Evolutionary conservation across 352 stramenopile genomes (phyloP), one percentile per base, ranked within the genome.

Genomic region (Phytopythium boreale): DNA sequence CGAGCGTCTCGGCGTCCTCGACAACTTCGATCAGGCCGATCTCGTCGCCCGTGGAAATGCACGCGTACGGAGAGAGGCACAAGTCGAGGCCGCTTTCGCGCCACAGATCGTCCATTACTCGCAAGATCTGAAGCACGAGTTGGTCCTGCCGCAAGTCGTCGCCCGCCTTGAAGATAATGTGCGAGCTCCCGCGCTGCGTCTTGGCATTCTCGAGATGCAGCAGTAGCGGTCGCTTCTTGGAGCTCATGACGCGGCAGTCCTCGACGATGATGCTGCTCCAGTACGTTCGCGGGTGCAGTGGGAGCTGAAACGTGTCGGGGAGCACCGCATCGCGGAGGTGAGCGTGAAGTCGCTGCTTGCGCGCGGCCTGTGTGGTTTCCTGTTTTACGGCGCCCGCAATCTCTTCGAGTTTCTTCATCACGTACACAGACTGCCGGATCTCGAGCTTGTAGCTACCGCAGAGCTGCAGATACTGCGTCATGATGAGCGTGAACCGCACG

Each of bases 61-160:
- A 97, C 20, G 88, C 76, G 67, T 98, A 98, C 0, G 90, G 81
- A 2, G 75, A 82, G 1, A 98, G 70, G 34, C 88, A 89, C 1
- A 98, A 67, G 46, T 98, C 88, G 14, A 98, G 69, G 0, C 68
- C 84, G 20, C 88, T 80, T 36, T 92, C 83, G 36, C 90, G 79
- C 90, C 92, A 98, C 4, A 98, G 62, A 27, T 90, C 76, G 62
- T 98, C 89, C 89, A 98, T 97, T 4, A 97, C 80, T 19, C 88
- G 79, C 8, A 98, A 59, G 37, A 98, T 76, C 65, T 98, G 90
- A 46, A 97, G 76, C 57, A 97, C 95, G 8, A 98, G 79, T 72
- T 98, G 90, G 60, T 98, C 95, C 65, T 98, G 95, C 8, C 94
- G 89, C 41, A 98, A 66, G 65, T 98, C 94, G 56, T 98, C 94